Conservation (phyloP, 2,329 filamentous ascomycete genomes). For the Aspergillus alliaceus region DNA sequence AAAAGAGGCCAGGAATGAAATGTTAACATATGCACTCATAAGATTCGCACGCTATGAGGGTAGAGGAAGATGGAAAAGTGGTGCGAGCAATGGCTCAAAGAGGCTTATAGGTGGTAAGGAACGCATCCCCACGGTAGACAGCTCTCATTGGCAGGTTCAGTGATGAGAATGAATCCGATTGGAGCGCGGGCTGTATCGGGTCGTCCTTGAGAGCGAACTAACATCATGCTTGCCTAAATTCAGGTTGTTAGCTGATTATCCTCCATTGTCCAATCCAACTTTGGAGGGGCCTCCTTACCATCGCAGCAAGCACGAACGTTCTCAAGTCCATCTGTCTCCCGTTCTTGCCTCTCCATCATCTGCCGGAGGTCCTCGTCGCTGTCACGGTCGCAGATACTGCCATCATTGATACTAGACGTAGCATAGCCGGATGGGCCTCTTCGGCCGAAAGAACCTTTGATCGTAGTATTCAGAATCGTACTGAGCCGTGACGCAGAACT, state of each 20-base stretch:
- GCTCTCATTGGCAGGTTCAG: constrained; percentile 12
- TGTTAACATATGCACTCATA: constrained; percentile 13
- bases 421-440: constrained; percentile 39
- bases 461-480: constrained; percentile 48
- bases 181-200: constrained; percentile 40
- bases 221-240: constrained; percentile 71
- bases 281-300: constrained; percentile 64
- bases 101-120: not conserved
- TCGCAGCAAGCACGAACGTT: constrained; percentile 97
- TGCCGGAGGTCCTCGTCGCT: constrained; percentile 80
- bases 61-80: not conserved
- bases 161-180: constrained; percentile 41
- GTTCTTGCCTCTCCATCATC: constrained; percentile 67
- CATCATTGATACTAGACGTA: constrained; percentile 38
- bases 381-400: constrained; percentile 55
- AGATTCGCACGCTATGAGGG: constrained; percentile 13
- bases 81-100: constrained; percentile 15
- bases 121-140: not conserved
- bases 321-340: constrained; percentile 77
- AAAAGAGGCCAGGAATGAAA: constrained; percentile 2
- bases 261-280: not conserved
- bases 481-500: constrained; percentile 49
- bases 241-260: not conserved
- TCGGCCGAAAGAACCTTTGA: constrained; percentile 52
- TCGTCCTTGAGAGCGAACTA: constrained; percentile 41